A percentile compares a stretch with the other conserved stretches of the same genome.
Conservation (phyloP, 1,284 basidiomycete species). For the Moesziomyces antarcticus region DNA sequence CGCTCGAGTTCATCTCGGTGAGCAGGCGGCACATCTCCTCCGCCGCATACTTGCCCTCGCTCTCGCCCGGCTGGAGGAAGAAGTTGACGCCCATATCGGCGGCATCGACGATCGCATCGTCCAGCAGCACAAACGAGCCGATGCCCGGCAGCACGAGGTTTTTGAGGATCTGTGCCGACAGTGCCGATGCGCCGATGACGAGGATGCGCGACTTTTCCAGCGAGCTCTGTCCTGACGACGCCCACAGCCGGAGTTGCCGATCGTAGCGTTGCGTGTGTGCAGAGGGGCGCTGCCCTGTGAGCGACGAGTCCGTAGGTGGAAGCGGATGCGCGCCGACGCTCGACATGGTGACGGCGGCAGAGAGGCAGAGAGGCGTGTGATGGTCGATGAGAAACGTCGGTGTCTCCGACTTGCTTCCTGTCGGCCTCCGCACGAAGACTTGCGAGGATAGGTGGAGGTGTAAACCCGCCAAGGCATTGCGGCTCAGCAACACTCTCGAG, state of each 20-base stretch:
- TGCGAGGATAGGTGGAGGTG: no score
- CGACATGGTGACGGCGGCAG: conserved; percentile 20
- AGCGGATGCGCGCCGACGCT: conserved; percentile 39
- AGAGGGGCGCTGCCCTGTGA: conserved; percentile 43
- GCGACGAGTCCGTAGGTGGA: conserved; percentile 27
- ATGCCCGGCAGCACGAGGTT: conserved; percentile 95
- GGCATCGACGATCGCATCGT: conserved; percentile 74
- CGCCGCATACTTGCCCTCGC: conserved; percentile 83
- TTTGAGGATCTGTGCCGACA: conserved; percentile 87
- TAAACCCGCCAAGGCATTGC: no score
- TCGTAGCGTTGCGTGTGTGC: conserved; percentile 66
- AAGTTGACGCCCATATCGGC: conserved; percentile 95
- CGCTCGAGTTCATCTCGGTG: conserved; percentile 86
- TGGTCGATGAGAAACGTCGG: not conserved
- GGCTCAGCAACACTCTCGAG: not conserved
- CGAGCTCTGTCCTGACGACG: conserved; percentile 89
- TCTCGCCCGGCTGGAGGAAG: conserved; percentile 80
- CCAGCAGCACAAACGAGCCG: conserved; percentile 88
- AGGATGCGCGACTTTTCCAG: conserved; percentile 86
- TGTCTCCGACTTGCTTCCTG: no score
- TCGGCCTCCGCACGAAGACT: no score
- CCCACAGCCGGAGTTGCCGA: conserved; percentile 81
- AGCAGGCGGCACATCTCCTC: conserved; percentile 82
- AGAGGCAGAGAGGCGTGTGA: not conserved
- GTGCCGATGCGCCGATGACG: conserved; percentile 81